These are phyloP conservation scores for Andrographis paniculata DNA, from an alignment of 305 asterid species.

Conservation along the genomic window DNA sequence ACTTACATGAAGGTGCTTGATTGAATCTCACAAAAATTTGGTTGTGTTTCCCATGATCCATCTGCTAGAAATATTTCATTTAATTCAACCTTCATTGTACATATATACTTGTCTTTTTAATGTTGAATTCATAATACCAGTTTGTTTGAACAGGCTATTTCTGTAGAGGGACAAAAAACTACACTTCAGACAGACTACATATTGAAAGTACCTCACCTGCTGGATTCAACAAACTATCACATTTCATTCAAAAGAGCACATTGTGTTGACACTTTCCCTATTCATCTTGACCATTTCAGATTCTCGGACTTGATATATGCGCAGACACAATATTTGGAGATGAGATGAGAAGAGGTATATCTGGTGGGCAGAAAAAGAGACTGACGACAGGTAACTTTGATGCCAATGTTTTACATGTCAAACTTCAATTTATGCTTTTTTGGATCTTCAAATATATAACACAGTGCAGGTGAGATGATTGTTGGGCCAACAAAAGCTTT, in stretches of 20 bases:
- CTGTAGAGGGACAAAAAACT: conserved; percentile 25
- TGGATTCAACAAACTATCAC: not conserved
- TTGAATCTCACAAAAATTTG: too few species aligned
- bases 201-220: conserved; percentile 14
- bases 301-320: conserved; percentile 27
- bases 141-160: conserved; percentile 20
- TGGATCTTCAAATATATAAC: too few species aligned
- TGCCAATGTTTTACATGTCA: not conserved
- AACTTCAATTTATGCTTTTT: too few species aligned
- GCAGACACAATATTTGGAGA: conserved; percentile 25
- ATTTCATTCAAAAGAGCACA: not conserved
- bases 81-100: too few species aligned
- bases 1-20: conserved; percentile 9
- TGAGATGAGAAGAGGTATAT: conserved; percentile 32
- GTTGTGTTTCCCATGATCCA: too few species aligned
- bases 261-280: not conserved
- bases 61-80: too few species aligned
- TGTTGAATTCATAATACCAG: not conserved
- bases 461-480: conserved; percentile 23
- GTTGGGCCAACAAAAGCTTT: conserved; percentile 22
- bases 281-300: not conserved
- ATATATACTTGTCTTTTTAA: too few species aligned
- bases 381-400: conserved; percentile 25
- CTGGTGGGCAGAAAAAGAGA: conserved; percentile 40
- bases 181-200: conserved; percentile 29